phyloP scores from a whole-genome alignment of 2,329 filamentous ascomycete genomes.

The Colletotrichum acutatum region DNA sequence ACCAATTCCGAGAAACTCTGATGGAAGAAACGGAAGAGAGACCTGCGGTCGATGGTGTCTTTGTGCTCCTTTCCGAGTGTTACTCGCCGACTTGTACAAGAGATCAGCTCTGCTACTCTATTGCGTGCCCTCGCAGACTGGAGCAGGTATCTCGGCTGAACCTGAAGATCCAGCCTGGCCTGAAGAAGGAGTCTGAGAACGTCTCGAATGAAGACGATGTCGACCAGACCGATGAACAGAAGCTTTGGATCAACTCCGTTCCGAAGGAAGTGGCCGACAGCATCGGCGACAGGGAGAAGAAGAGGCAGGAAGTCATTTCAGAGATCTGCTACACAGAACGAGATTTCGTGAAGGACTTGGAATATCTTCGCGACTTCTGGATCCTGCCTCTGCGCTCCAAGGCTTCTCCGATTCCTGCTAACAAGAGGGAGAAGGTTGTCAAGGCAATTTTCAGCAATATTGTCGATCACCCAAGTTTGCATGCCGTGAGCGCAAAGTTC shows the following conservation, averaged over 20 bases:
- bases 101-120: constrained; percentile 96
- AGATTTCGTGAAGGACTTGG: constrained; percentile 98
- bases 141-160: constrained; percentile 97
- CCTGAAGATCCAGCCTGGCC: constrained; percentile 88
- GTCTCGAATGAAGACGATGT: constrained; percentile 79
- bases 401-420: constrained; percentile 87
- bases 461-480: constrained; percentile 83
- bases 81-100: constrained; percentile 97
- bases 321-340: constrained; percentile 99
- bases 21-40: constrained; percentile 84
- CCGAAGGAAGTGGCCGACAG: constrained; percentile 93
- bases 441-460: constrained; percentile 96
- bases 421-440: constrained; percentile 89
- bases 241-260: constrained; percentile 99
- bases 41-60: constrained; percentile 87
- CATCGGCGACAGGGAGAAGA: constrained; percentile 92
- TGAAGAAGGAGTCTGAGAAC: constrained; percentile 73
- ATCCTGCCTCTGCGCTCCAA: constrained; percentile 89
- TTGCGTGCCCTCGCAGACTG: constrained; percentile 90
- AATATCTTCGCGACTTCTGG: constrained; percentile 98
- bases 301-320: constrained; percentile 96
- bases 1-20: constrained; percentile 94
- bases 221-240: constrained; percentile 92
- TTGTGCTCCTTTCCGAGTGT: constrained; percentile 94
- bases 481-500: constrained; percentile 89